Percentiles rank a stretch among this genome's conserved stretches.
These are phyloP conservation scores for Rusavskia elegans DNA, from an alignment of 495 filamentous ascomycete genomes.

Conservation along the genomic window DNA sequence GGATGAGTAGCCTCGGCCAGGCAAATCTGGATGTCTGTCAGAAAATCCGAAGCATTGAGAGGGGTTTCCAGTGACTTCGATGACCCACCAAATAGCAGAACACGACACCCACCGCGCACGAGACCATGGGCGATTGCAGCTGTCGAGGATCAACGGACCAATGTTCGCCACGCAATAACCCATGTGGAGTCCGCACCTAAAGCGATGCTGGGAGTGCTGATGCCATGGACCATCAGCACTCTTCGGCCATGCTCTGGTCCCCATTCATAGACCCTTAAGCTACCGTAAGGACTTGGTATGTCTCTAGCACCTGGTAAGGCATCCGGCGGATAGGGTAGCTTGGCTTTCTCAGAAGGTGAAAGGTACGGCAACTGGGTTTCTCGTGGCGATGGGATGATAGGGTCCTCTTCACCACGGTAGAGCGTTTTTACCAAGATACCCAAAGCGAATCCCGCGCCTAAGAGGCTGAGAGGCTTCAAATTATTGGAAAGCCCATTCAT, in stretches of 20 bases:
- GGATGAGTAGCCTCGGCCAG: constrained; percentile 66
- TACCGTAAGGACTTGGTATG: constrained; percentile 64
- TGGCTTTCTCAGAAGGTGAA: constrained; percentile 27
- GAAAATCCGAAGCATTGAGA: neutral
- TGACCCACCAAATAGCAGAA: constrained; percentile 57
- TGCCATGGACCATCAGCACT: constrained; percentile 73
- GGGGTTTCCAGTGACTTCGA: constrained; percentile 7
- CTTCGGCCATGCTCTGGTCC: constrained; percentile 68
- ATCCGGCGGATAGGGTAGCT: constrained; percentile 57
- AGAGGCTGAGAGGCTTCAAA: no score
- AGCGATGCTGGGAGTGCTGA: constrained; percentile 66
- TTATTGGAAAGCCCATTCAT: no score
- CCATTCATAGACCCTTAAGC: constrained; percentile 75
- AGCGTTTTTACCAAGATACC: no score
- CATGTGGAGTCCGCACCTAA: constrained; percentile 23
- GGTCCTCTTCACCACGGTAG: no score
- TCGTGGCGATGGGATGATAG: constrained; percentile 30
- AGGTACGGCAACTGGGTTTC: constrained; percentile 28
- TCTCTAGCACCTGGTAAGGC: constrained; percentile 59
- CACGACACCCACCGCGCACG: constrained; percentile 59
- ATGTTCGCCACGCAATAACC: constrained; percentile 24
- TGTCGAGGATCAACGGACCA: neutral
- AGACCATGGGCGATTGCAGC: constrained; percentile 36
- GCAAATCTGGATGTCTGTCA: constrained; percentile 28
- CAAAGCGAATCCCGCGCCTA: no score